Conservation (phyloP, 2,329 filamentous ascomycete species). For the Cladosporium cucumerinum region DNA sequence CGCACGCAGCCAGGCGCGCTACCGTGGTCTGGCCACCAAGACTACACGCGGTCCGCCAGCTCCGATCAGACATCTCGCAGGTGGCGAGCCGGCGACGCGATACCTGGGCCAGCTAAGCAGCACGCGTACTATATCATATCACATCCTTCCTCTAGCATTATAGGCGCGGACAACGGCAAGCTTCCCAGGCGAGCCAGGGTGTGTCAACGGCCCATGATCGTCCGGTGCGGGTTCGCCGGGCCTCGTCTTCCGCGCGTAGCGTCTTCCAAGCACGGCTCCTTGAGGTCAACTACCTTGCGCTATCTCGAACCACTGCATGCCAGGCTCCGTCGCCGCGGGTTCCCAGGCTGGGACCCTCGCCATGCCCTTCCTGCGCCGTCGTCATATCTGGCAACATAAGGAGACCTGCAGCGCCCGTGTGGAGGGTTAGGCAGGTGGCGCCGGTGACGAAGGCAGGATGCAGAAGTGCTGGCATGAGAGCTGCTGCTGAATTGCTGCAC, state of each 20-base stretch:
- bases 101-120: not conserved
- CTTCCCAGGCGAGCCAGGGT: not conserved
- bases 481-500: not conserved
- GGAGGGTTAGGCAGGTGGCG: not conserved
- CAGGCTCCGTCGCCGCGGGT: not conserved
- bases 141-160: not conserved
- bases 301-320: not conserved
- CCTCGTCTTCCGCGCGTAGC: not conserved
- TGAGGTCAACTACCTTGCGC: not conserved
- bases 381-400: constrained; percentile 6
- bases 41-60: constrained; percentile 1
- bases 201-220: not conserved
- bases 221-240: not conserved
- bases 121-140: constrained; percentile 1
- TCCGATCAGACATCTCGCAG: constrained; percentile 5
- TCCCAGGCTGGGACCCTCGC: not conserved
- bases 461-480: not conserved
- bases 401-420: not conserved
- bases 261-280: constrained; percentile 1
- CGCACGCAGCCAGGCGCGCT: not conserved
- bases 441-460: not conserved
- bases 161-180: constrained; percentile 5
- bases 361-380: not conserved
- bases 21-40: not conserved
- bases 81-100: not conserved